Evolutionary conservation across 140 eudicot genomes (phyloP).

Genomic region (Erigeron philadelphicus): DNA sequence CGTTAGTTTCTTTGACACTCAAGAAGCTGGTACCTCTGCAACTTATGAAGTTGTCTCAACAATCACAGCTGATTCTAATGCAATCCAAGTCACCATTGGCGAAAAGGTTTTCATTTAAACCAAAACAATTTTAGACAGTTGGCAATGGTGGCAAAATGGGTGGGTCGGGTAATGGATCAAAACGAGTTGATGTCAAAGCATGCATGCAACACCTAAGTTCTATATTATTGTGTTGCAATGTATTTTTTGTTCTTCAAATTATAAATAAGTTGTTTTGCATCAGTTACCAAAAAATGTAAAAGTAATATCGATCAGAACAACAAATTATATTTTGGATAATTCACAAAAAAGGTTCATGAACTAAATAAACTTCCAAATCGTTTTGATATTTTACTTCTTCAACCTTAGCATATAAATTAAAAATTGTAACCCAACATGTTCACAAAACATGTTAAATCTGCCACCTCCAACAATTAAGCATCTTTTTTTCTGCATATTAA

Average conservation of each 20-base stretch:
- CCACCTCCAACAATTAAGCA: background rate
- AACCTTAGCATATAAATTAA: background rate
- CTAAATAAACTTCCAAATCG: no score
- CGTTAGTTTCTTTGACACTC: constrained; percentile 37
- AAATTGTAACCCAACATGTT: background rate
- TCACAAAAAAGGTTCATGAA: no score
- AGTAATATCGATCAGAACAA: no score
- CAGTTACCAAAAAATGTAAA: no score
- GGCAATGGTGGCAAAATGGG: background rate
- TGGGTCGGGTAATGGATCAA: background rate
- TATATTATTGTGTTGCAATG: no score
- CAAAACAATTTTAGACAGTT: background rate
- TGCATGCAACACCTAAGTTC: no score
- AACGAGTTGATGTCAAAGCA: background rate
- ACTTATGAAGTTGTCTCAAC: constrained; percentile 37
- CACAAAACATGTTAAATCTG: background rate
- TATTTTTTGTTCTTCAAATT: no score
- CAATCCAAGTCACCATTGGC: constrained; percentile 39
- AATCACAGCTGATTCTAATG: constrained; percentile 33
- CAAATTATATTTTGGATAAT: no score
- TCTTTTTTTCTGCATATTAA: background rate
- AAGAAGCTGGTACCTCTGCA: constrained; percentile 31
- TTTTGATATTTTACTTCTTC: background rate
- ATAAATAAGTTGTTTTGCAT: no score
- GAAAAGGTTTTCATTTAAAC: constrained; percentile 26